phyloP scores from a whole-genome alignment of 2,329 filamentous ascomycete genomes.

The Fusarium anguioides region DNA sequence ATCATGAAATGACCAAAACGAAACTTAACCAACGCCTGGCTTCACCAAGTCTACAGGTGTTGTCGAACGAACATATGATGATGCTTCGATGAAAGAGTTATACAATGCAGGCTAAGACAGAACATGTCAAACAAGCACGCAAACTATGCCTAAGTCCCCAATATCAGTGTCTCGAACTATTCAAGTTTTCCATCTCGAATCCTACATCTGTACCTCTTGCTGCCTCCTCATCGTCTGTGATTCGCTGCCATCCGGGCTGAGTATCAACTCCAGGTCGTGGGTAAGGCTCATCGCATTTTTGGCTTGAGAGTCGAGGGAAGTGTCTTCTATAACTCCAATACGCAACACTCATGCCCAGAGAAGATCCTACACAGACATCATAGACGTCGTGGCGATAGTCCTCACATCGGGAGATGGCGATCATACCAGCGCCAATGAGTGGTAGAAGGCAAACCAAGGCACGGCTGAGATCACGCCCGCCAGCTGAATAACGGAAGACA shows the following conservation, averaged over 20 bases:
- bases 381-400: conserved; percentile 79
- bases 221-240: conserved; percentile 66
- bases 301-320: conserved; percentile 66
- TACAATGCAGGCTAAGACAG: conserved; percentile 20
- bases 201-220: conserved; percentile 53
- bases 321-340: conserved; percentile 75
- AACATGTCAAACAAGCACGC: conserved; percentile 18
- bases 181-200: conserved; percentile 49
- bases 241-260: conserved; percentile 53
- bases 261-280: conserved; percentile 56
- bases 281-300: conserved; percentile 68
- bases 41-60: conserved; percentile 24
- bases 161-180: conserved; percentile 43
- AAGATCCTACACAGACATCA: conserved; percentile 71
- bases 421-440: conserved; percentile 71
- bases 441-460: conserved; percentile 69
- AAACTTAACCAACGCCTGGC: conserved; percentile 23
- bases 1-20: conserved; percentile 45
- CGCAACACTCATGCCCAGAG: conserved; percentile 69
- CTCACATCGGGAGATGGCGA: conserved; percentile 75
- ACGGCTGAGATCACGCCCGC: conserved; percentile 64
- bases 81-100: conserved; percentile 5
- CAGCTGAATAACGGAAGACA: conserved; percentile 61
- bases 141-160: conserved; percentile 42
- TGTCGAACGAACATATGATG: neutral